Conservation (phyloP, 805 yeast species). For the Candida alai region DNA sequence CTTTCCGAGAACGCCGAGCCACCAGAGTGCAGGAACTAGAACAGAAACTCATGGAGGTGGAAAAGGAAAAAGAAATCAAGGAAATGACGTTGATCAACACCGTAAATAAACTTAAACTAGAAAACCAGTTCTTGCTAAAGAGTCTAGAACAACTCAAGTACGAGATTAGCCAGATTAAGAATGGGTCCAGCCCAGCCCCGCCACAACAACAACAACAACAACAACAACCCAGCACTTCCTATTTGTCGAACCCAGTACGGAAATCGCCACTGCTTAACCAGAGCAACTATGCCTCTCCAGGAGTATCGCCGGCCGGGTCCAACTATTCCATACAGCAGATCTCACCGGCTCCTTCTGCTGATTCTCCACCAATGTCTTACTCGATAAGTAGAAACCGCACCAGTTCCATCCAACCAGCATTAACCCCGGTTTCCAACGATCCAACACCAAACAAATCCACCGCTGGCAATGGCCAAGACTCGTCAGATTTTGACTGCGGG, state of each 20-base stretch:
- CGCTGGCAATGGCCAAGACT: constrained; percentile 7
- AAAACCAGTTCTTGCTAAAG: constrained; percentile 41
- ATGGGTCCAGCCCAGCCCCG: constrained; percentile 2
- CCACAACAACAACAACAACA: constrained; percentile 5
- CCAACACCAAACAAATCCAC: constrained; percentile 13
- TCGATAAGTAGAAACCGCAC: neutral
- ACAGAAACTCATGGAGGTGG: constrained; percentile 60
- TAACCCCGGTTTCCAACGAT: constrained; percentile 14
- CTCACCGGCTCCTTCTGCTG: constrained; percentile 52
- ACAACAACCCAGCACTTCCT: neutral
- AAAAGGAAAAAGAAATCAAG: constrained; percentile 58
- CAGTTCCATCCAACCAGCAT: constrained; percentile 3
- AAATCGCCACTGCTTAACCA: neutral
- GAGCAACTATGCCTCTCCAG: constrained; percentile 14
- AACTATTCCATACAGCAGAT: constrained; percentile 42
- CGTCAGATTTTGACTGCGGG: constrained; percentile 48
- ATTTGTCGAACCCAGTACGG: too few species aligned
- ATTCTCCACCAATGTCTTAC: constrained; percentile 37
- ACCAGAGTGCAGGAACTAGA: constrained; percentile 78
- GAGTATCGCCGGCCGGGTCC: constrained; percentile 25
- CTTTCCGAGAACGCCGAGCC: constrained; percentile 85
- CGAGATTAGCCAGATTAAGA: constrained; percentile 24
- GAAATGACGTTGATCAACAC: constrained; percentile 54
- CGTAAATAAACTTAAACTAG: constrained; percentile 45
- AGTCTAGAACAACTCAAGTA: constrained; percentile 39